phyloP scores from a whole-genome alignment of 495 filamentous ascomycete genomes.

The Gamarada debralockiae region DNA sequence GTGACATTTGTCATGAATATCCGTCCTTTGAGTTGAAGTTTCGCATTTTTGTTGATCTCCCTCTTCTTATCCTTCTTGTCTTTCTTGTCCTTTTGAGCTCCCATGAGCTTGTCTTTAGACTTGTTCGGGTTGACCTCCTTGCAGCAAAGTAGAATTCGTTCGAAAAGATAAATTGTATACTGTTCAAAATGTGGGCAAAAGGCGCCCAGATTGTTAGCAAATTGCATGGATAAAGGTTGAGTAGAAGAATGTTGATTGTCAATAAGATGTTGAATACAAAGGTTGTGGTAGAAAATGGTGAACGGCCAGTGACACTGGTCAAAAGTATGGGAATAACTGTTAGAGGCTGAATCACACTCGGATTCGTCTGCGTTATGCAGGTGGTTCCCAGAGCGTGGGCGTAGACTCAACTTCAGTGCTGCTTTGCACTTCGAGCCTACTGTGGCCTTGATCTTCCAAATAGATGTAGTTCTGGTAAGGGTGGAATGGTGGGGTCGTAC shows the following conservation, averaged over 20 bases:
- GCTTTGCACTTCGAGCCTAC: conserved; percentile 12
- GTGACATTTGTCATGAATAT: conserved; percentile 99
- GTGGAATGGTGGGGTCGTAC: conserved; percentile 37
- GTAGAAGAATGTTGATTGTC: not conserved
- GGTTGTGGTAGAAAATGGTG: too few species aligned
- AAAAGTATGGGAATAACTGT: not conserved
- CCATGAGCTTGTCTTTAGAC: conserved; percentile 60
- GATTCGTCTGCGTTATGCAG: not conserved
- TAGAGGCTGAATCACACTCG: not conserved
- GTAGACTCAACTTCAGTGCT: not conserved
- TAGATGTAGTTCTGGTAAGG: not conserved
- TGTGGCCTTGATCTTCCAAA: not conserved
- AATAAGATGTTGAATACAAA: not conserved
- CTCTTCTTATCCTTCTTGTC: conserved; percentile 70
- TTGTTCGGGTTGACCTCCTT: conserved; percentile 91
- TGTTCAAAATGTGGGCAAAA: conserved; percentile 34
- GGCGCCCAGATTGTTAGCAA: conserved; percentile 21
- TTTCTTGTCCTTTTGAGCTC: conserved; percentile 62
- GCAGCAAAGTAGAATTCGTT: conserved; percentile 93
- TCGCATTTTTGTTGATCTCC: conserved; percentile 63
- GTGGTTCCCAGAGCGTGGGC: too few species aligned
- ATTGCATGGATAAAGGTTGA: not conserved
- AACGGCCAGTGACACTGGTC: conserved; percentile 4
- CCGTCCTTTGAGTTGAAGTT: conserved; percentile 88
- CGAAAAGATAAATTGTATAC: conserved; percentile 98